Conservation (phyloP, 2,329 filamentous ascomycete species). For the Pseudogymnoascus sp. region DNA sequence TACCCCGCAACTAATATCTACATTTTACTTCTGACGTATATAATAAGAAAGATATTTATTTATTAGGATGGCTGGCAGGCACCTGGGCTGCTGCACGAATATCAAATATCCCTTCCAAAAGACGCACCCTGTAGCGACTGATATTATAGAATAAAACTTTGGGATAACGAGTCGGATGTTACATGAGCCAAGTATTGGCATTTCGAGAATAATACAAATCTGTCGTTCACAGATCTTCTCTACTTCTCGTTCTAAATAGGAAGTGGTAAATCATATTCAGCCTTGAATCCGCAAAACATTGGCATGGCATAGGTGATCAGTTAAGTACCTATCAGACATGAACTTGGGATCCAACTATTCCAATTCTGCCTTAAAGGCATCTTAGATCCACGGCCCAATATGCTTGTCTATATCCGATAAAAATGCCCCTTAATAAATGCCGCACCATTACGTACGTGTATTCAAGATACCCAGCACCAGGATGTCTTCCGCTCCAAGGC, state of each 20-base stretch:
- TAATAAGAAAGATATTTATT: not conserved
- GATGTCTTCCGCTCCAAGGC: slow-evolving; percentile 27
- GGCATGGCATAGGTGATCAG: not conserved
- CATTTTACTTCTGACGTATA: not conserved
- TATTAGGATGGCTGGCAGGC: not conserved
- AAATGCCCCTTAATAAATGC: not conserved
- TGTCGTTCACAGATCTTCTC: not conserved
- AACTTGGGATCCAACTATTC: not conserved
- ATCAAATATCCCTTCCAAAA: too few species aligned
- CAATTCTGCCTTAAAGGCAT: not conserved
- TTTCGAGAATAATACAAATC: not conserved
- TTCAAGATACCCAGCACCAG: slow-evolving; percentile 28
- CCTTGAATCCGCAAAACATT: not conserved
- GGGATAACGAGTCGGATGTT: not conserved
- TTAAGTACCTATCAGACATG: not conserved
- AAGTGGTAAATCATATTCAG: not conserved
- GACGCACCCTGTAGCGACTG: not conserved
- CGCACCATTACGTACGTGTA: slow-evolving; percentile 19
- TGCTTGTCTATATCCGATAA: not conserved
- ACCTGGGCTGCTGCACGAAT: not conserved
- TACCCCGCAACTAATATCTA: not conserved
- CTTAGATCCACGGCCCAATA: not conserved
- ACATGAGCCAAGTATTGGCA: not conserved
- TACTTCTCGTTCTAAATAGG: not conserved
- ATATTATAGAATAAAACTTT: not conserved